Base-by-base conservation (phyloP, 139 green algal genomes). In the Zygnema cylindricum region DNA sequence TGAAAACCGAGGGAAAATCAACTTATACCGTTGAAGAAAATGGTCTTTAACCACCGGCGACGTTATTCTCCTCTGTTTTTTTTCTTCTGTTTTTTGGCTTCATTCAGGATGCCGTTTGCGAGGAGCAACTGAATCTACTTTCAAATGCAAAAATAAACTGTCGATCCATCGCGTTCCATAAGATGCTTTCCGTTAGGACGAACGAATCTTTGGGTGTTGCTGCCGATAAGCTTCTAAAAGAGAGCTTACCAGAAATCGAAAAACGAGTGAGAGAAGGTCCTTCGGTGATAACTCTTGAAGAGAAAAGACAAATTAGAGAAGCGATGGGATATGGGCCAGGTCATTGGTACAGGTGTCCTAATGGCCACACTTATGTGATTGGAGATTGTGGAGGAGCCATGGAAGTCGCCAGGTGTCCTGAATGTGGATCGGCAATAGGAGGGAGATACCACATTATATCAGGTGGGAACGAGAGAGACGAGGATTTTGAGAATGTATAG, bases 341-440 rank as follows among this genome's bases (percentile, higher is more conserved):
- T 32, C 88, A 92, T 40, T 88, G 69, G n/a, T 89, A 87, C 85
- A 69, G 43, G 23, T 95, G 93, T 87, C 88, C 91, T n/a, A 93
- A 92, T 85, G 93, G 93, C 0, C 93, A 95, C 78, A 41, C 81
- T 1, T 95, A 94, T 78, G 43, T 76, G 22, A 95, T 95, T 71
- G 93, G 91, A 32, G 91, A 95, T 16, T 95, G 93, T 81, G 93
- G 93, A 1, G 81, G 86, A 7, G 91, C 93, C 22, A 92, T 91
- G 86, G 43, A 94, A 81, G 2, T 33, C 0, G 54, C 73, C 1
- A 25, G 7, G 25, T 95, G 90, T 76, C 86, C 85, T 55, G 93
- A 95, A 69, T 94, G 93, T 42, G 89, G 89, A 16, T 84, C 40
- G 0, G 39, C 36, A 32, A 91, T 95, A 30, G 93, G 93, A 11